phyloP scores from a whole-genome alignment of 177 flowering plant species.

The Telopea speciosissima region DNA sequence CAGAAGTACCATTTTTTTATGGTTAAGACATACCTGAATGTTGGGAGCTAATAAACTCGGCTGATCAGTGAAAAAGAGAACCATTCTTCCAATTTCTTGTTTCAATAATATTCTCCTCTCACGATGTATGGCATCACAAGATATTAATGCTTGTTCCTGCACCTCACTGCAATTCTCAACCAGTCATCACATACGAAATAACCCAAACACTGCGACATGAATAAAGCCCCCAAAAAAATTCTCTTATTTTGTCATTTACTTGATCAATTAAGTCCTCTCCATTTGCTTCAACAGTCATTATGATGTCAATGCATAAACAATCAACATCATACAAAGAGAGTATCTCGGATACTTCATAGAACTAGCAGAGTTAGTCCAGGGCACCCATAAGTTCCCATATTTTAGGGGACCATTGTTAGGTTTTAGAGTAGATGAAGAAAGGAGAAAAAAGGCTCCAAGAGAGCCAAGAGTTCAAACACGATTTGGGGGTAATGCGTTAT shows the following conservation, averaged over 20 bases:
- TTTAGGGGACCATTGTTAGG: too few species aligned
- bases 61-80: constrained; percentile 91
- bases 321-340: too few species aligned
- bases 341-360: not conserved
- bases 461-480: too few species aligned
- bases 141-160: constrained; percentile 79
- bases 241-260: not conserved
- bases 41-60: constrained; percentile 98
- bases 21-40: constrained; percentile 59
- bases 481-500: too few species aligned
- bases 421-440: too few species aligned
- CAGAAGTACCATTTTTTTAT: not conserved
- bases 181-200: not conserved
- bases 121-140: constrained; percentile 85
- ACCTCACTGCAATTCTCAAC: constrained; percentile 67
- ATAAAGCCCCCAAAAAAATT: not conserved
- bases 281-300: too few species aligned
- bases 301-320: not conserved
- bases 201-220: not conserved
- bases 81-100: constrained; percentile 99
- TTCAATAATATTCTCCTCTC: constrained; percentile 87
- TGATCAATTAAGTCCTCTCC: not conserved
- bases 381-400: not conserved
- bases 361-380: not conserved
- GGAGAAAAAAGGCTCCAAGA: too few species aligned